Conservation (phyloP, 805 yeast species). For the Yamadazyma scolyti region DNA sequence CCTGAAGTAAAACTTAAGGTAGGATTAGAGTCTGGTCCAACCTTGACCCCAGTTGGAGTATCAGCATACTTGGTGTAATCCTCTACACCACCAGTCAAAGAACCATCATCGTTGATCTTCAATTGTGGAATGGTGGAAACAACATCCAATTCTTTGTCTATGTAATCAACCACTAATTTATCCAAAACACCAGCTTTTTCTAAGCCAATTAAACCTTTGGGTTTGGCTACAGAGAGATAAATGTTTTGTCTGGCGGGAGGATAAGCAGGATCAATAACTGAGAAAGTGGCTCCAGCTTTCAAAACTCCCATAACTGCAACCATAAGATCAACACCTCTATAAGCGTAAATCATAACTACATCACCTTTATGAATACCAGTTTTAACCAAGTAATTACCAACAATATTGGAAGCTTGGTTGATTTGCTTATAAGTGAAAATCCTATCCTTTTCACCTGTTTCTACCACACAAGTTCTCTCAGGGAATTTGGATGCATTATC, state of each 20-base stretch:
- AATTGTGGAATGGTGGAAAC: slow-evolving; percentile 72
- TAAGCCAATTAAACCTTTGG: slow-evolving; percentile 84
- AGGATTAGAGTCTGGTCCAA: slow-evolving; percentile 97
- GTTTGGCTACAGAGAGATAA: slow-evolving; percentile 89
- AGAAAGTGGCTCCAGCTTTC: slow-evolving; percentile 98
- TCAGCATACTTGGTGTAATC: slow-evolving; percentile 44
- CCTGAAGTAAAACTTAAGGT: slow-evolving; percentile 96
- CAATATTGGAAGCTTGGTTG: slow-evolving; percentile 87
- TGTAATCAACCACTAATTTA: slow-evolving; percentile 73
- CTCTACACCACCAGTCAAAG: slow-evolving; percentile 61
- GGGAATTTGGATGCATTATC: slow-evolving; percentile 83
- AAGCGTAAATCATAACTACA: slow-evolving; percentile 96
- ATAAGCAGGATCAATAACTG: slow-evolving; percentile 98
- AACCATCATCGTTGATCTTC: slow-evolving; percentile 73
- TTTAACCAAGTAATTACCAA: slow-evolving; percentile 80
- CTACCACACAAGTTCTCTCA: slow-evolving; percentile 86
- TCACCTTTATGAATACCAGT: slow-evolving; percentile 88
- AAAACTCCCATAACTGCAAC: slow-evolving; percentile 97
- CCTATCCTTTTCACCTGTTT: slow-evolving; percentile 72
- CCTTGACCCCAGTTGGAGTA: slow-evolving; percentile 78
- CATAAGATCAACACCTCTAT: slow-evolving; percentile 95
- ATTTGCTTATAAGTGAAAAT: slow-evolving; percentile 83
- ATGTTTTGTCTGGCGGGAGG: slow-evolving; percentile 98
- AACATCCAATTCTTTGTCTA: slow-evolving; percentile 67
- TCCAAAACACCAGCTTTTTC: slow-evolving; percentile 86